Evolutionary conservation across 805 yeast species (phyloP).

Genomic region (Pichia occidentalis): DNA sequence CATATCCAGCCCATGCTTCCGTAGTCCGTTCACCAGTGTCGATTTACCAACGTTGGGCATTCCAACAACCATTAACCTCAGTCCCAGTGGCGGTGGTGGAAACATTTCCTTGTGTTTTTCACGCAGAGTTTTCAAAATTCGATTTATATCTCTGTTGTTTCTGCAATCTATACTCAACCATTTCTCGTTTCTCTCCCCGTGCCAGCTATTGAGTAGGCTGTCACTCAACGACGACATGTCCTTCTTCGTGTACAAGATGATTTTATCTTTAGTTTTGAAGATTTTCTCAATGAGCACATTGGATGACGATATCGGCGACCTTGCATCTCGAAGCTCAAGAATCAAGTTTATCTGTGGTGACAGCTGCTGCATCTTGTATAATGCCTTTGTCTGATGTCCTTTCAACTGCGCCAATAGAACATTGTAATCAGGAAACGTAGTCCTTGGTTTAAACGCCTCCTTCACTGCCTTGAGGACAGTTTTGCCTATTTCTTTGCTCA

Average conservation of each 20-base stretch:
- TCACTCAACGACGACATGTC: constrained; percentile 50
- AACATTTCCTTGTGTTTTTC: constrained; percentile 38
- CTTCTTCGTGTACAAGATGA: constrained; percentile 72
- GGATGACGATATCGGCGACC: constrained; percentile 83
- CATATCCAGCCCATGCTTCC: constrained; percentile 34
- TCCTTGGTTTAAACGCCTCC: constrained; percentile 53
- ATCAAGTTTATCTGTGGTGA: constrained; percentile 79
- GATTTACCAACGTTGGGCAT: constrained; percentile 99
- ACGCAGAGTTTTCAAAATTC: constrained; percentile 44
- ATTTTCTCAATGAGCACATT: constrained; percentile 72
- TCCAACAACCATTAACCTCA: constrained; percentile 72
- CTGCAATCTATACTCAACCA: constrained; percentile 57
- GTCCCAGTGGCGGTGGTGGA: constrained; percentile 81
- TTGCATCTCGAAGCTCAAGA: constrained; percentile 77
- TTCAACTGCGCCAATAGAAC: constrained; percentile 73
- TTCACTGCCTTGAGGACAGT: background rate
- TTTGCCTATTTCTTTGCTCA: background rate
- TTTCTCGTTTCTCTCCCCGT: constrained; percentile 26
- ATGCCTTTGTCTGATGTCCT: constrained; percentile 84
- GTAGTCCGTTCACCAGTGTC: constrained; percentile 68
- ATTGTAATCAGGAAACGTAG: constrained; percentile 65
- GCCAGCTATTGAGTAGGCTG: constrained; percentile 41
- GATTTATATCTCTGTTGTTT: constrained; percentile 40
- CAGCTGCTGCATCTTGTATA: constrained; percentile 55
- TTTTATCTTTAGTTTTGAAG: constrained; percentile 45